These are phyloP conservation scores for Plenodomus tracheiphilus DNA, from an alignment of 2,329 filamentous ascomycete species.

Conservation along the genomic window DNA sequence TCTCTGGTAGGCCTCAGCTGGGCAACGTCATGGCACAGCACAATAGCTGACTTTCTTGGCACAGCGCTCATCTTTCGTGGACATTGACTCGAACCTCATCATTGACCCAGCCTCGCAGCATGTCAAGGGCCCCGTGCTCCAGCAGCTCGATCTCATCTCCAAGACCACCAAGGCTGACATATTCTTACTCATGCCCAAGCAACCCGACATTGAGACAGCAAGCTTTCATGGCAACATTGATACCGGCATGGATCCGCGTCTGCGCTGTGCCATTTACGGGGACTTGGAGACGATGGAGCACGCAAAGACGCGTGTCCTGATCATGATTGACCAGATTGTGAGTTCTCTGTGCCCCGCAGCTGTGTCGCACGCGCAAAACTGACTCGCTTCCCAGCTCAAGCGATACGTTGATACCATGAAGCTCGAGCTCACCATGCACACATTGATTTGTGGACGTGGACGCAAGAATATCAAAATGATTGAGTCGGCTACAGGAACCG, in stretches of 20 bases:
- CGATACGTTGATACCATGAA: conserved; percentile 77
- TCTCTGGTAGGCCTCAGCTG: conserved; percentile 70
- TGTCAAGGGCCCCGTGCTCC: conserved; percentile 74
- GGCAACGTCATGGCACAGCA: conserved; percentile 15
- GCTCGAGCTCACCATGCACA: conserved; percentile 85
- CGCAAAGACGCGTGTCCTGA: conserved; percentile 92
- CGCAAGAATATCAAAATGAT: conserved; percentile 98
- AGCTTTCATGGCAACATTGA: conserved; percentile 75
- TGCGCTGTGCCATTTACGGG: conserved; percentile 91
- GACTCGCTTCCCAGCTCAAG: conserved; percentile 59
- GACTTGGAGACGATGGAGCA: conserved; percentile 95
- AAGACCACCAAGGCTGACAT: conserved; percentile 93
- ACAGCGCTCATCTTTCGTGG: conserved; percentile 89
- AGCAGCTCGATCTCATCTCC: conserved; percentile 85
- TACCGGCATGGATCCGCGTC: conserved; percentile 81
- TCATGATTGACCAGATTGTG: conserved; percentile 96
- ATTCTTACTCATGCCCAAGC: conserved; percentile 89
- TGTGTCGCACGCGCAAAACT: conserved; percentile 34
- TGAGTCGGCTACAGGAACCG: conserved; percentile 91
- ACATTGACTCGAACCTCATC: conserved; percentile 89
- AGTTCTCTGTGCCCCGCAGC: conserved; percentile 37
- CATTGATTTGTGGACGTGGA: conserved; percentile 87
- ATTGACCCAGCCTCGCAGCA: conserved; percentile 71
- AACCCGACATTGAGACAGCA: conserved; percentile 76
- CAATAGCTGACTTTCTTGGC: conserved; percentile 26